Base-by-base conservation (phyloP, 805 yeast genomes). In the Lachancea cidri region DNA sequence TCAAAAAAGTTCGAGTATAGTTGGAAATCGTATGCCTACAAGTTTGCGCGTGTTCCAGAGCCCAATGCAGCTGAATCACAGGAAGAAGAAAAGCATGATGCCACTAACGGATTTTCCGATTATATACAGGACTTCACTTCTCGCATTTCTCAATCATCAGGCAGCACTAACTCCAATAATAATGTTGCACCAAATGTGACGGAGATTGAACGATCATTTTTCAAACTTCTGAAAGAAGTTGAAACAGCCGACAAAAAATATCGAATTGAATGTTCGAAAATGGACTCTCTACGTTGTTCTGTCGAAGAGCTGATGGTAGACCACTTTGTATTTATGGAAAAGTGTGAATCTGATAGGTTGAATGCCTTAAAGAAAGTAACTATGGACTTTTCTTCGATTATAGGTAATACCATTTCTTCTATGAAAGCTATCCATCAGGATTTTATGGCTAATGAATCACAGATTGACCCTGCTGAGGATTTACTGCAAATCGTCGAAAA, bases 291-390 rank as follows among this genome's bases (percentile, higher is more conserved):
- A 11, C 71, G 95, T 44, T 83, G 93, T 59, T 79, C 77, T 35
- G 70, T 85, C 35, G 95, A 87, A 60, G 91, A 83, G 54, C 57
- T 74, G 25, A 70, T 83, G 42, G 73, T 82, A 58, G 89, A 82
- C 50, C 89, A 84, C 55, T 66, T 82, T 38, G 64, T 79, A 17
- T 85, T 82, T 57, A 78, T 86, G 85, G 91, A 86, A 58, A 75
- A 80, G 52, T 86, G 93, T 65, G 95, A 86, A 63, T 60, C 76
- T 27, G 94, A 86, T 62, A 73, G 96, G 48, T 67, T 84, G 44
- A 72, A 73, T 48, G 93, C 93, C 0, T 66, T 86, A 46, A 85
- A 86, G 59, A 81, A 83, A 45, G 89, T 81, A 1, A 74, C 83
- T 8, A 70, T 77, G 39, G 95, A 86, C 57, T 84, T 83, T 50